Base-by-base conservation (phyloP, 2,329 filamentous ascomycete genomes). In the Aspergillus tubingensis region DNA sequence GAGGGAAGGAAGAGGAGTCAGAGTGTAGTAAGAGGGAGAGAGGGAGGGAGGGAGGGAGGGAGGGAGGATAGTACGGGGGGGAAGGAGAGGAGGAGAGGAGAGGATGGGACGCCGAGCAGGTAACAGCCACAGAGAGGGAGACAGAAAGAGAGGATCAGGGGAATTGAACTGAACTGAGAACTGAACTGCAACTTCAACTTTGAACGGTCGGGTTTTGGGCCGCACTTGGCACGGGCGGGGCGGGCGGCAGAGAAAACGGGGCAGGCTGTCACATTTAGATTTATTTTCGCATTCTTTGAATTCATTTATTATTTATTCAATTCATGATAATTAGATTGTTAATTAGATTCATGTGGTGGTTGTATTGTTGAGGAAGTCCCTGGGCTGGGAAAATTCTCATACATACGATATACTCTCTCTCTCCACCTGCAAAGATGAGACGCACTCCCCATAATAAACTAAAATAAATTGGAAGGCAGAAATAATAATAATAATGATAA, bases 141-240 rank as follows among this genome's bases (percentile, higher is more conserved):
- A 3, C 27, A 30, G 27, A 8, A 4, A 32, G 30, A 32, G 30
- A 32, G 30, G 30, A 32, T 59, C 57, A 59, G 57, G 57, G 57
- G 57, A 59, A 59, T 30, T 21, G n/a, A 44, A 58, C 48, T 23
- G 38, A 19, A 43, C 17, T 15, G 27, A 13, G 17, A 27, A 50
- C 48, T 58, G 57, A 50, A 41, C 41, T 41, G 57, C 32, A 59
- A 59, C 59, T 63, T 27, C 25, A 27, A 0, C 25, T 27, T 25
- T 59, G 62, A 59, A 59, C 30, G 59, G 56, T 52, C 58, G 61
- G 58, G 55, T 36, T 58, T 58, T 58, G 57, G 57, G 57, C 50
- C 50, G 57, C 39, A 59, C 62, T 62, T 63, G 62, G 62, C 62
- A 59, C 32, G 59, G 56, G 56, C 58, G 61, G 58, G 55, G 58